phyloP scores from a whole-genome alignment of 257 asterid species.

The Solanum pimpinellifolium region DNA sequence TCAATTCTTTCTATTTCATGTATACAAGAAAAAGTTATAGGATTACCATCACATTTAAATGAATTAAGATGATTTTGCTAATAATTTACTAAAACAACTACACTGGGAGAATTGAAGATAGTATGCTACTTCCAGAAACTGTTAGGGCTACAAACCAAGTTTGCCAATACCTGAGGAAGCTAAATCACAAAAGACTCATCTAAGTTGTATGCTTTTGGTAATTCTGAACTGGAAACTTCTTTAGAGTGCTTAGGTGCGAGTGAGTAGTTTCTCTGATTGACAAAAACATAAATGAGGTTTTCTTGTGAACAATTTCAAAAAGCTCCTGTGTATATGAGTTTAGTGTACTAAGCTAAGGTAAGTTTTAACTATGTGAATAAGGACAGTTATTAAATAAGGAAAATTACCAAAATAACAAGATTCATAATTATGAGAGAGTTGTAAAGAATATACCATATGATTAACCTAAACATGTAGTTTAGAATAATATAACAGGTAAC shows the following conservation, averaged over 20 bases:
- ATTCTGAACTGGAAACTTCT: background rate
- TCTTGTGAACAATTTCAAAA: background rate
- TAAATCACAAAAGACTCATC: background rate
- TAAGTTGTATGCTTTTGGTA: background rate
- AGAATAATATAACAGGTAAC: background rate
- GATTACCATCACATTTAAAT: background rate
- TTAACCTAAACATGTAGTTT: background rate
- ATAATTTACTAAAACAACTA: background rate
- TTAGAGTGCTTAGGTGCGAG: background rate
- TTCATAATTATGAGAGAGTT: background rate
- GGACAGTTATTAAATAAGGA: background rate
- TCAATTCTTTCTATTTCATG: background rate
- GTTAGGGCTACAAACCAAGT: background rate
- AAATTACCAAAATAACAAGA: background rate
- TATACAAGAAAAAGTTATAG: background rate
- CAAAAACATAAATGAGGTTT: background rate
- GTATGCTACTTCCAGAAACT: background rate
- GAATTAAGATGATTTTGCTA: background rate
- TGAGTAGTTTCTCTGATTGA: background rate
- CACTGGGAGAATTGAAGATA: background rate
- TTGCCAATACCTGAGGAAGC: background rate
- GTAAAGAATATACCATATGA: background rate
- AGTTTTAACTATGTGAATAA: background rate
- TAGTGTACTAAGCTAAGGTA: background rate
- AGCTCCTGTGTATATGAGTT: background rate